A percentile compares a stretch with the other conserved stretches of the same genome.
Conservation (phyloP, 2,329 filamentous ascomycete species). For the Alternaria panax region DNA sequence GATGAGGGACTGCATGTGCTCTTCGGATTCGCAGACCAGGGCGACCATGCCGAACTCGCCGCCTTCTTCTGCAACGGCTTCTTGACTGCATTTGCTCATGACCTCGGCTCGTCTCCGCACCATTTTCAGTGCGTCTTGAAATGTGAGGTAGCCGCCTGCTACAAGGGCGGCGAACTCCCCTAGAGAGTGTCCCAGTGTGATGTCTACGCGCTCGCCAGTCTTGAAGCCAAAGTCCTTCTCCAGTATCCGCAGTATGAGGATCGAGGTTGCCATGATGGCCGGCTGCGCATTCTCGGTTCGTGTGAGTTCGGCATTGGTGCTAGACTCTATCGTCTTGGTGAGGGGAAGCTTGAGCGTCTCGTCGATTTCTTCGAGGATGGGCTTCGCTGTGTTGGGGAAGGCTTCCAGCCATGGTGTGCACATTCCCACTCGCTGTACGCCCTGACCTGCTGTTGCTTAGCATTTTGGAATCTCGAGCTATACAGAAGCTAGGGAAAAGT, state of each 20-base stretch:
- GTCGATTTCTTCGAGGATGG: conserved; percentile 88
- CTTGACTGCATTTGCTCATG: conserved; percentile 78
- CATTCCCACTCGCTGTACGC: conserved; percentile 90
- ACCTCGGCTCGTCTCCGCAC: conserved; percentile 79
- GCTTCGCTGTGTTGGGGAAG: conserved; percentile 78
- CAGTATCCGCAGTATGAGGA: conserved; percentile 86
- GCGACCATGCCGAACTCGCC: conserved; percentile 95
- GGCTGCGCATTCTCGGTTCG: conserved; percentile 89
- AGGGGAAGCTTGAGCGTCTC: conserved; percentile 75
- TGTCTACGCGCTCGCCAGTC: conserved; percentile 73
- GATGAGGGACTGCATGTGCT: conserved; percentile 74
- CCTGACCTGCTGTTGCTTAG: conserved; percentile 69
- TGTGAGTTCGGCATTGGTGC: conserved; percentile 78
- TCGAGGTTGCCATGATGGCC: conserved; percentile 93
- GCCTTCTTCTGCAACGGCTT: conserved; percentile 71
- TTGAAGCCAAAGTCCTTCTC: conserved; percentile 85
- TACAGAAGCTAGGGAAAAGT: conserved; percentile 1
- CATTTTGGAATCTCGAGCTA: neutral
- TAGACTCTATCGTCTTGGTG: conserved; percentile 78
- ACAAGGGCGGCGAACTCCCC: conserved; percentile 94
- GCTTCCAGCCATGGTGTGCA: conserved; percentile 82
- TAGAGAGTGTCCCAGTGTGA: conserved; percentile 87
- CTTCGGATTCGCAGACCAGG: conserved; percentile 79
- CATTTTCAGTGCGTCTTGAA: conserved; percentile 78
- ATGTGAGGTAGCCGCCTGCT: conserved; percentile 79